These are phyloP conservation scores for Copromyces sp. DNA, from an alignment of 495 filamentous ascomycete genomes.

Conservation along the genomic window DNA sequence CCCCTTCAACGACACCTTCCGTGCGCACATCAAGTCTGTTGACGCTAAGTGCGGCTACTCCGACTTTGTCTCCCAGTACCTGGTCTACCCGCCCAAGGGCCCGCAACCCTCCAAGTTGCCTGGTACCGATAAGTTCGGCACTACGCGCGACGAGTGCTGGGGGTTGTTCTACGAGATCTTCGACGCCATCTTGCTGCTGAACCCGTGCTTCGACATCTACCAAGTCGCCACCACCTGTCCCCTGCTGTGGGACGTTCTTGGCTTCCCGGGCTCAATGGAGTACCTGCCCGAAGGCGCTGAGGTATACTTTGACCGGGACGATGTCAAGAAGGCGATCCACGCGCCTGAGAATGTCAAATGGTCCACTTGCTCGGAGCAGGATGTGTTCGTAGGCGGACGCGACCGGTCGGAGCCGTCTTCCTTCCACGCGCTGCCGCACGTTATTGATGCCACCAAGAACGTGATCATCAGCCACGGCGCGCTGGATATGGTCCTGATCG, in stretches of 20 bases:
- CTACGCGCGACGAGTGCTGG: conserved; percentile 18
- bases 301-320: conserved; percentile 69
- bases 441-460: conserved; percentile 63
- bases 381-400: conserved; percentile 46
- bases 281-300: conserved; percentile 44
- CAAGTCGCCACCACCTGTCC: conserved; percentile 68
- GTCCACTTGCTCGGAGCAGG: conserved; percentile 40
- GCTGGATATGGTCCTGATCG: conserved; percentile 48
- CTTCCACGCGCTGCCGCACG: conserved; percentile 47
- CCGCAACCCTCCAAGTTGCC: conserved; percentile 37
- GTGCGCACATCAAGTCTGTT: conserved; percentile 42
- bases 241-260: conserved; percentile 60
- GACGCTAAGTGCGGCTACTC: conserved; percentile 56
- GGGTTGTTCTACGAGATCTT: conserved; percentile 44
- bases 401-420: conserved; percentile 38
- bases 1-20: conserved; percentile 56
- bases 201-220: conserved; percentile 78
- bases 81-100: conserved; percentile 58
- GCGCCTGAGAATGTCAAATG: conserved; percentile 50
- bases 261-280: conserved; percentile 39
- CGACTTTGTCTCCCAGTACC: conserved; percentile 47
- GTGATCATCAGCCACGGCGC: conserved; percentile 59
- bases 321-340: conserved; percentile 68
- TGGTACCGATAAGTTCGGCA: conserved; percentile 9
- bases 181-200: conserved; percentile 45